Percentiles rank a stretch among this genome's conserved stretches.
Evolutionary conservation across 805 yeast species (phyloP).

Genomic region (Myxozyma udenii): DNA sequence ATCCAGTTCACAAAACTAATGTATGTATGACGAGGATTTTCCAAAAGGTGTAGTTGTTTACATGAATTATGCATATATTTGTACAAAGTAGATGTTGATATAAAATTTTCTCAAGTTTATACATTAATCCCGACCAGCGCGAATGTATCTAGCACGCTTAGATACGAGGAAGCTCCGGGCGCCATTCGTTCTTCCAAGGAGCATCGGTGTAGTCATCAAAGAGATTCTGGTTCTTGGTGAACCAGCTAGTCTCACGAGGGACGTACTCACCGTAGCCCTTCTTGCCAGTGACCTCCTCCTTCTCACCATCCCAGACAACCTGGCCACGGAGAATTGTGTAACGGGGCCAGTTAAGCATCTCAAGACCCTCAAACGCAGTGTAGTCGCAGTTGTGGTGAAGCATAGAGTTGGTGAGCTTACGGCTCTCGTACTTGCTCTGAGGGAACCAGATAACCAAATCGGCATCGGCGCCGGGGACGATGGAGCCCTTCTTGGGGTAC

Average conservation of each 20-base stretch:
- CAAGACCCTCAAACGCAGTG: conserved; percentile 40
- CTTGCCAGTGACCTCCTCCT: conserved; percentile 28
- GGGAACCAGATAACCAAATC: conserved; percentile 52
- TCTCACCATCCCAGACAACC: conserved; percentile 30
- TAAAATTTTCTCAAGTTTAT: no score
- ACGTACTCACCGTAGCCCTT: conserved; percentile 30
- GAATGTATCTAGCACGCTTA: no score
- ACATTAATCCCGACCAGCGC: no score
- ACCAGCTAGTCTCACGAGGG: conserved; percentile 23
- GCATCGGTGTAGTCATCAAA: conserved; percentile 24
- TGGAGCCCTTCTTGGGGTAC: conserved; percentile 43
- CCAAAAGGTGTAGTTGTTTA: no score
- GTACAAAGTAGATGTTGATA: no score
- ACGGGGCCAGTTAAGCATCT: conserved; percentile 48
- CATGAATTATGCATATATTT: no score
- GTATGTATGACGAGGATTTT: no score
- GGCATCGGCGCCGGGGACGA: conserved; percentile 50
- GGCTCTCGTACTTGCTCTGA: conserved; percentile 35
- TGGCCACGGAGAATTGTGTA: conserved; percentile 42
- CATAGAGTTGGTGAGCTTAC: conserved; percentile 39
- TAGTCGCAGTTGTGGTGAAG: conserved; percentile 34
- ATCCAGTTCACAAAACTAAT: no score
- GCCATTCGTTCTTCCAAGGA: conserved; percentile 28
- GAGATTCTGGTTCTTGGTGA: conserved; percentile 27
- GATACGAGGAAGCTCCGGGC: conserved; percentile 14